Evolutionary conservation across 2,329 filamentous ascomycete genomes (phyloP).

Genomic region (Ramichloridium luteum): DNA sequence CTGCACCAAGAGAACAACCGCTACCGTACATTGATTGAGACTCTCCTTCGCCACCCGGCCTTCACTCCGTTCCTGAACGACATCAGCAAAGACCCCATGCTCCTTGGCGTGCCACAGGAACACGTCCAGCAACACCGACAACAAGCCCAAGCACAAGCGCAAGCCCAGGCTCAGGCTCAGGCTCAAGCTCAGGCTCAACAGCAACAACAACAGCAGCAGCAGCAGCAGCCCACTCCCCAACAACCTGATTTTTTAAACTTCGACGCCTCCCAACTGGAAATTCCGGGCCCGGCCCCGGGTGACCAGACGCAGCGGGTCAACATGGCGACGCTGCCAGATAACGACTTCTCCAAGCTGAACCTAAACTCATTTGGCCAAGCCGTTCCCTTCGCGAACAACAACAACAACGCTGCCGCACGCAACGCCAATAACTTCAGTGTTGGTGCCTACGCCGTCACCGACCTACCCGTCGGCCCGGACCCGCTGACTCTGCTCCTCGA

Average conservation of each 20-base stretch:
- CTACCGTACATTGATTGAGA: conserved; percentile 57
- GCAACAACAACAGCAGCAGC: conserved; percentile 20
- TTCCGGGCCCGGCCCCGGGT: conserved; percentile 17
- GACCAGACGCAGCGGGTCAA: conserved; percentile 42
- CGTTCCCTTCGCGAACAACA: conserved; percentile 35
- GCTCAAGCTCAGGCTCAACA: conserved; percentile 10
- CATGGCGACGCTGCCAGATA: conserved; percentile 75
- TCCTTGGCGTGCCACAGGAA: conserved; percentile 16
- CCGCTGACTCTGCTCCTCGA: too few relatives aligned
- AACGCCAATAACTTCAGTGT: conserved; percentile 16
- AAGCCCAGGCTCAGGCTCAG: conserved; percentile 11
- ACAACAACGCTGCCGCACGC: conserved; percentile 17
- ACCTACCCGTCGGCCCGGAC: conserved; percentile 16
- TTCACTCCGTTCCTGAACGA: conserved; percentile 37
- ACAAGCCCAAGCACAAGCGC: conserved; percentile 16
- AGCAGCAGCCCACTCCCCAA: conserved; percentile 18
- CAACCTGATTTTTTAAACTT: conserved; percentile 24
- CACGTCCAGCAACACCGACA: conserved; percentile 19
- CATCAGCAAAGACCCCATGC: conserved; percentile 28
- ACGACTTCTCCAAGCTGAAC: conserved; percentile 62
- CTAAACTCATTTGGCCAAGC: conserved; percentile 41
- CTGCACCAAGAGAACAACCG: conserved; percentile 52
- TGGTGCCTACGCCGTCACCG: conserved; percentile 24
- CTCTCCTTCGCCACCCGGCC: conserved; percentile 47
- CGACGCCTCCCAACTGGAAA: conserved; percentile 26